Conservation (phyloP, 306 rosid species). For the Aeschynomene evenia region DNA sequence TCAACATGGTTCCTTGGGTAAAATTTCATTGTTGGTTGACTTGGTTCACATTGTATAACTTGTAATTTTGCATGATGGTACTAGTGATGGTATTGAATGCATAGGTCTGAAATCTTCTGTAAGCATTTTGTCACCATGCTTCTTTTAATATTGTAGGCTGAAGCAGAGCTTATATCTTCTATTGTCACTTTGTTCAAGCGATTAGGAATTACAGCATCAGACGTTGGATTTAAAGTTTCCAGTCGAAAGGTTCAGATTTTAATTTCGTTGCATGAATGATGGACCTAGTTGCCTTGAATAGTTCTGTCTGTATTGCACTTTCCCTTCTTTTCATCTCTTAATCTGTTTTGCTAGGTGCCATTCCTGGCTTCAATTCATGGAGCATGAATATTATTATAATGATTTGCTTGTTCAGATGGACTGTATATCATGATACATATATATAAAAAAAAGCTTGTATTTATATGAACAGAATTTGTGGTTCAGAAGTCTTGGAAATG, state of each 20-base stretch:
- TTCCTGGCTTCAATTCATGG: constrained; percentile 8
- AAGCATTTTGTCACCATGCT: constrained; percentile 15
- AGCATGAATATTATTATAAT: not conserved
- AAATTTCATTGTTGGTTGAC: constrained; percentile 26
- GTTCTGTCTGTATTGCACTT: constrained; percentile 8
- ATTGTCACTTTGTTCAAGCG: constrained; percentile 84
- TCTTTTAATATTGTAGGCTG: constrained; percentile 60
- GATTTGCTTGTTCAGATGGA: not conserved
- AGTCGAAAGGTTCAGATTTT: constrained; percentile 77
- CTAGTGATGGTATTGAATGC: constrained; percentile 15
- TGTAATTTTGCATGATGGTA: constrained; percentile 7
- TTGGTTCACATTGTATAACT: constrained; percentile 22
- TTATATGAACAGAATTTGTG: not conserved
- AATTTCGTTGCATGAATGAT: constrained; percentile 24
- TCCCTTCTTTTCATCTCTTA: not conserved
- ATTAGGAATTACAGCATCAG: constrained; percentile 78
- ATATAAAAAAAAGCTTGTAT: not conserved
- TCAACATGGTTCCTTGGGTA: constrained; percentile 3
- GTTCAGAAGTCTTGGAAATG: constrained; percentile 16
- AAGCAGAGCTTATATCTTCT: constrained; percentile 90
- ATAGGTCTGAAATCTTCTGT: constrained; percentile 4
- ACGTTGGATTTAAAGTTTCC: constrained; percentile 96
- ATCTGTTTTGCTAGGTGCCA: not conserved
- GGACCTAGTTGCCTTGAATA: not conserved
- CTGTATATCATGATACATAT: not conserved